Evolutionary conservation across 2,329 filamentous ascomycete species (phyloP).

Genomic region (Hypoxylon sp.): DNA sequence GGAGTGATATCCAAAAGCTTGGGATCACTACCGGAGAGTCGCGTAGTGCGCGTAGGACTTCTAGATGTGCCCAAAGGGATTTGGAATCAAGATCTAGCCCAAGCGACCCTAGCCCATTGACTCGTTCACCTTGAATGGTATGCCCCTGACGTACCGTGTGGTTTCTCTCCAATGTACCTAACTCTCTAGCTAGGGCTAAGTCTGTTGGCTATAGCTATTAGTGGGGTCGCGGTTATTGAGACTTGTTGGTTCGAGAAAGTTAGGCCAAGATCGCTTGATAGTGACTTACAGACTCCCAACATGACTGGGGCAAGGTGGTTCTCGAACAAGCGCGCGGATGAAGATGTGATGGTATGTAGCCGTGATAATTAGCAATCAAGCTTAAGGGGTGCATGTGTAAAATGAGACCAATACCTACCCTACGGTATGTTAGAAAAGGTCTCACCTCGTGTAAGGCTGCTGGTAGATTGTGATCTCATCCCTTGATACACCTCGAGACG

Average conservation of each 20-base stretch:
- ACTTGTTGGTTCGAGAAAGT: conserved; percentile 28
- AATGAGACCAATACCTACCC: conserved; percentile 6
- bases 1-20: conserved; percentile 15
- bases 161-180: conserved; percentile 7
- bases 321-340: conserved; percentile 41
- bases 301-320: conserved; percentile 2
- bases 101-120: conserved; percentile 21
- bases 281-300: conserved; percentile 17
- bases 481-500: conserved; percentile 22
- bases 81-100: conserved; percentile 24
- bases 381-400: conserved; percentile 11
- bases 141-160: conserved; percentile 21
- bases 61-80: conserved; percentile 6
- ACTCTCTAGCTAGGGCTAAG: neutral
- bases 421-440: conserved; percentile 4
- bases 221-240: conserved; percentile 28
- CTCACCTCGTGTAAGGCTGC: conserved; percentile 12
- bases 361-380: conserved; percentile 7
- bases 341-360: conserved; percentile 9
- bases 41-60: conserved; percentile 1
- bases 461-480: conserved; percentile 11
- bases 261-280: conserved; percentile 28
- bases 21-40: conserved; percentile 7
- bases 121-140: conserved; percentile 4
- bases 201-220: conserved; percentile 36